Evolutionary conservation across 2,329 filamentous ascomycete species (phyloP).

Genomic region (Arthroderma sp.): DNA sequence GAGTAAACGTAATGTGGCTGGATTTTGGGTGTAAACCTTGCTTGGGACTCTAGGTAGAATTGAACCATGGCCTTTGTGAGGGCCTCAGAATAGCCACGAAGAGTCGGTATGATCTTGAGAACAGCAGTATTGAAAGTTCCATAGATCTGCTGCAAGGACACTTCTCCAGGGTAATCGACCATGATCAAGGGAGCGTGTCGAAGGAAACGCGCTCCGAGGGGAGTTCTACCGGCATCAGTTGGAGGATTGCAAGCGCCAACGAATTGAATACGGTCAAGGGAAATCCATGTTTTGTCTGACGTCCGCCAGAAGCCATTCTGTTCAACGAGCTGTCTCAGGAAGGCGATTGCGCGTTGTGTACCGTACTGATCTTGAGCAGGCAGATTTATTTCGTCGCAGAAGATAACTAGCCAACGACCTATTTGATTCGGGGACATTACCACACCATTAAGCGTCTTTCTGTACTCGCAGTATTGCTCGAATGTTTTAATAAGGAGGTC

Average conservation of each 20-base stretch:
- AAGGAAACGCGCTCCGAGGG: constrained; percentile 84
- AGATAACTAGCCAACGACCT: constrained; percentile 92
- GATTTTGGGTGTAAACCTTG: constrained; percentile 87
- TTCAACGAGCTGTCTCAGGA: constrained; percentile 91
- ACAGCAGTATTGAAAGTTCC: constrained; percentile 95
- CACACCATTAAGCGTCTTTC: constrained; percentile 93
- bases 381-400: constrained; percentile 99
- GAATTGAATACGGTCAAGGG: constrained; percentile 93
- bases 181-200: constrained; percentile 97
- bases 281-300: constrained; percentile 94
- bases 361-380: constrained; percentile 95
- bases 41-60: constrained; percentile 88
- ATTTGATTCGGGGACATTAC: constrained; percentile 94
- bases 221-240: constrained; percentile 90
- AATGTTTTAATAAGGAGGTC: constrained; percentile 98
- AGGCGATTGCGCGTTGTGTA: constrained; percentile 92
- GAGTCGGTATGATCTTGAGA: constrained; percentile 85
- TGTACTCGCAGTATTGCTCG: constrained; percentile 98
- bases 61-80: constrained; percentile 96
- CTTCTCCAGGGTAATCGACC: constrained; percentile 96
- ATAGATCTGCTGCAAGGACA: constrained; percentile 92
- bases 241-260: constrained; percentile 98
- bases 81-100: constrained; percentile 89
- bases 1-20: constrained; percentile 99
- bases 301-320: constrained; percentile 99